Evolutionary conservation across 768 basidiomycete species (phyloP), one percentile per base, ranked within the genome.

Genomic region (Tricholoma saponaceum): DNA sequence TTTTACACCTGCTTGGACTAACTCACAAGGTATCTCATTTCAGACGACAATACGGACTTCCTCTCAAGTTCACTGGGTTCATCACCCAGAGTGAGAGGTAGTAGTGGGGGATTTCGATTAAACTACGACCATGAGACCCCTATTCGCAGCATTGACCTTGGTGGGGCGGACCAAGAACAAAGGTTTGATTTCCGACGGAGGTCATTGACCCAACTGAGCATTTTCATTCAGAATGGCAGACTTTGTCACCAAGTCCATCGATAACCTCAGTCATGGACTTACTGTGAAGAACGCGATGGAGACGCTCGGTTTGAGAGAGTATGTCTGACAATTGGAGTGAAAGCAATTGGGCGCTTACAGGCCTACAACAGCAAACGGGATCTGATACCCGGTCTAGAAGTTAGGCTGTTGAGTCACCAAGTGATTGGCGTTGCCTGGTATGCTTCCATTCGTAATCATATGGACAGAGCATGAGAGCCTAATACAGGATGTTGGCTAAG

Each of bases 351-450:
- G 26, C 28, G 25, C 54, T 56, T 25, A 56, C n/a, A 14, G 4
- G 37, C 35, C n/a, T 4, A 26, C 26, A 52, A 7, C 54, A 84
- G 82, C 59, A 66, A 79, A 25, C 75, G 76, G 44, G 84, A 87
- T 57, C 64, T 83, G 16, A 67, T 94, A 1, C 85, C 86, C 0
- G 89, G 89, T 0, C 71, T 92, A 59, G 84, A 85, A 65, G 82
- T 91, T 10, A 78, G 83, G 3, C 75, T 92, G 8, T 74, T 92
- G 58, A 81, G 83, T 6, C 91, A 92, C 65, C 88, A 92, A 69
- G 74, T 81, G 35, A 85, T 92, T 52, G 90, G 91, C 0, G 89
- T 92, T 16, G 80, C 80, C 35, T 92, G 89, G 86, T 82, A 58
- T 32, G 72, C 60, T 22, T 52, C 32, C 14, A 51, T 23, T 49